Evolutionary conservation across 2,329 filamentous ascomycete species (phyloP).

Genomic region (Daldinia sp.): DNA sequence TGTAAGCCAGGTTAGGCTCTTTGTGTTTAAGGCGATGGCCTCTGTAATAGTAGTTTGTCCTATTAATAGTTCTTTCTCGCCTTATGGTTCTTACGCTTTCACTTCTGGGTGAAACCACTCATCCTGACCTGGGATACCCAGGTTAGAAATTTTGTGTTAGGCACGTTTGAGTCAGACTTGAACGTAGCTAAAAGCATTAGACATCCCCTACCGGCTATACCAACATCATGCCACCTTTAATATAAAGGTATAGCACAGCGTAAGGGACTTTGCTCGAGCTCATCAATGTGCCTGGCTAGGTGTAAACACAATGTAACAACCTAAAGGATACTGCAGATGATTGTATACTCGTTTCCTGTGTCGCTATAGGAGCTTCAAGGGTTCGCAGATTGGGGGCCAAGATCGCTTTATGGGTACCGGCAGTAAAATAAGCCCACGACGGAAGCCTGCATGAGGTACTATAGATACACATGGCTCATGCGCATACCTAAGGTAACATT

Average conservation of each 20-base stretch:
- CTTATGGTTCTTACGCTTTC: not conserved
- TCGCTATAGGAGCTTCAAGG: not conserved
- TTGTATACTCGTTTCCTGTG: not conserved
- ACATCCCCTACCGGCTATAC: not conserved
- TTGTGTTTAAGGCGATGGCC: too few species aligned
- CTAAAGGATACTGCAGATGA: not conserved
- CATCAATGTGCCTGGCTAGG: not conserved
- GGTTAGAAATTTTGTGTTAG: not conserved
- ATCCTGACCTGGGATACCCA: not conserved
- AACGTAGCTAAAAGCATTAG: not conserved
- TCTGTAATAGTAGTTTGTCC: too few species aligned
- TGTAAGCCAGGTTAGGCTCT: too few species aligned
- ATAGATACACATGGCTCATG: conserved; percentile 1
- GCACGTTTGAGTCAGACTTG: not conserved
- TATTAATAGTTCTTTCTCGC: not conserved
- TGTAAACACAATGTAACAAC: not conserved
- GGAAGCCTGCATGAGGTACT: not conserved
- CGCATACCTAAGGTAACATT: not conserved
- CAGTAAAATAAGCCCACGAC: conserved; percentile 4
- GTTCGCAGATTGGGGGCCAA: not conserved
- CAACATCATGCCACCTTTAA: not conserved
- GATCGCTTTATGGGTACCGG: conserved; percentile 1
- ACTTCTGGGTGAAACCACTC: not conserved
- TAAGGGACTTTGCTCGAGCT: not conserved
- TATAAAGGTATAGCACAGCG: not conserved